Base-by-base conservation (phyloP, 768 basidiomycete species). In the Agaricus subrufescens region DNA sequence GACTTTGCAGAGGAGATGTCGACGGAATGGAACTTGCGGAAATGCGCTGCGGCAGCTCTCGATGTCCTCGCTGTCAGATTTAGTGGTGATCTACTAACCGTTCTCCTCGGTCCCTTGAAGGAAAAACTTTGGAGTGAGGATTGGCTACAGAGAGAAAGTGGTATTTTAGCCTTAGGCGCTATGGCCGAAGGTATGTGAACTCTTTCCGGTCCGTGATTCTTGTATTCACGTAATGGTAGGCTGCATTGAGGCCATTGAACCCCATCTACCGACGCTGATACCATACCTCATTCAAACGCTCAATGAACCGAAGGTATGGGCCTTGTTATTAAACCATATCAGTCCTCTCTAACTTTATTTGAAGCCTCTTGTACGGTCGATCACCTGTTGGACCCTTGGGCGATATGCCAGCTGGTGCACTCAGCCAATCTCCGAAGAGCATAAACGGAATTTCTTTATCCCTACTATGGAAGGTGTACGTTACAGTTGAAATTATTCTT, bases 351-450 rank as follows among this genome's bases (percentile, higher is more conserved):
- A 29, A 61, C 42, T 30, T 57, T 49, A 54, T 57, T 39, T 51
- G 27, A 68, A 96, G 92, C 96, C 97, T 19, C 87, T 98, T 40
- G 92, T 99, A 8, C 87, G 97, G 56, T 98, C 97, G 2, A 99
- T 99, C 65, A 94, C 95, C 14, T 99, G 97, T 69, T 99, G 97
- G 97, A 98, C 96, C 0, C 79, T 99, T n/a, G 96, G 97, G 14
- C 87, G 97, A 50, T 99, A 99, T 71, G 93, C 96, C 31, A 93
- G 90, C 66, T 99, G 97, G 97, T 93, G 90, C 63, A 92, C 91
- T n/a, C 86, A 89, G 66, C 81, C 84, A 27, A 76, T 81, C 58
- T 87, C 88, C 3, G 88, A 91, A 54, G 93, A 94, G 50, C 94
- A 96, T 75, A 91, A 90, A 71, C 86, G 80, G 52, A 79, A 78